These are phyloP conservation scores for Trichoderma virens DNA, from an alignment of 495 filamentous ascomycete species.

Conservation along the genomic window DNA sequence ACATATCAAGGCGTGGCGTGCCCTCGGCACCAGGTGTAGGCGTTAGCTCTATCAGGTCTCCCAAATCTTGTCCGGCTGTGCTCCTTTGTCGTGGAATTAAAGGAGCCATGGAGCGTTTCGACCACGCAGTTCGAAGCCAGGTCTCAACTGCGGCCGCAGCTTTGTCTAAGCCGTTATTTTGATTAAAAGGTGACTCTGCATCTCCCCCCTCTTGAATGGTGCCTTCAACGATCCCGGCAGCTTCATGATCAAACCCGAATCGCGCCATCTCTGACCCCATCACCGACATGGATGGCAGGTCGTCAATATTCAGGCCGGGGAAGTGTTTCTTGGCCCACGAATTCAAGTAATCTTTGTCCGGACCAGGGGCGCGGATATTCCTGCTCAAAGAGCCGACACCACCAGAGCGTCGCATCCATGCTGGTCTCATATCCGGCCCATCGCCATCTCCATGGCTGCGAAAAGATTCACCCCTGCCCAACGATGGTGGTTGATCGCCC, in stretches of 20 bases:
- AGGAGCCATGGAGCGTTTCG: constrained; percentile 46
- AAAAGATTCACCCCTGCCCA: constrained; percentile 17
- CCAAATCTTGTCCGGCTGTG: constrained; percentile 30
- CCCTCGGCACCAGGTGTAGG: constrained; percentile 33
- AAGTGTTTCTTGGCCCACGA: constrained; percentile 70
- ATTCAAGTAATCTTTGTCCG: constrained; percentile 72
- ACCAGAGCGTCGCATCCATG: constrained; percentile 68
- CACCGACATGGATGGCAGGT: constrained; percentile 44
- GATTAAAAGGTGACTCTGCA: constrained; percentile 21
- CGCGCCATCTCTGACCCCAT: constrained; percentile 41
- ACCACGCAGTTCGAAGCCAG: constrained; percentile 77
- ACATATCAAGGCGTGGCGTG: not conserved
- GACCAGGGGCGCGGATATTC: constrained; percentile 63
- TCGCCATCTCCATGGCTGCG: constrained; percentile 26
- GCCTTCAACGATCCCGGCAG: constrained; percentile 40
- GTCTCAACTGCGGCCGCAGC: constrained; percentile 78
- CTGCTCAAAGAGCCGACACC: constrained; percentile 73
- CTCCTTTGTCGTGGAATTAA: constrained; percentile 20
- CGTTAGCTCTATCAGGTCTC: constrained; percentile 81
- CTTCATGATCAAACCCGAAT: constrained; percentile 38
- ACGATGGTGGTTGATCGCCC: constrained; percentile 19
- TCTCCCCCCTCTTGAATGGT: constrained; percentile 38
- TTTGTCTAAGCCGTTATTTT: constrained; percentile 57
- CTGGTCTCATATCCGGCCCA: constrained; percentile 26
- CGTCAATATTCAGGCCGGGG: constrained; percentile 58